Evolutionary conservation across 495 filamentous ascomycete genomes (phyloP).

Genomic region (Xylaria scruposa): DNA sequence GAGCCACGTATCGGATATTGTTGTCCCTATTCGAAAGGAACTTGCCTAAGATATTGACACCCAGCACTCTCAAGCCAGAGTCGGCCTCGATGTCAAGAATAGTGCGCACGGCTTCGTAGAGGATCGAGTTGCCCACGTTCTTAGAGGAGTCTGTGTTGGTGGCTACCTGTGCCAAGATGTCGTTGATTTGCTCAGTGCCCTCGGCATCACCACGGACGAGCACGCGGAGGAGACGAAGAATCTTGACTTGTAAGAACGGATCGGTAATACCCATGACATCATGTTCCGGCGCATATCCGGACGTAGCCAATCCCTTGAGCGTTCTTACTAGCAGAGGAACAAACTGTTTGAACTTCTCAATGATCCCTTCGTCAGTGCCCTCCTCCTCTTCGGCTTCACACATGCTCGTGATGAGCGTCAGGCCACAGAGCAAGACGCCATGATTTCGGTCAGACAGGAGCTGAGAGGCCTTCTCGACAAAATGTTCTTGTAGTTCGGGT

Average conservation of each 20-base stretch:
- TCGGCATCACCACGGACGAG: slow-evolving; percentile 85
- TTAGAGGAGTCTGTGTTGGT: slow-evolving; percentile 98
- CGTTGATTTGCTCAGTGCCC: slow-evolving; percentile 96
- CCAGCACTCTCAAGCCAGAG: slow-evolving; percentile 88
- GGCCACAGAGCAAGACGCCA: slow-evolving; percentile 88
- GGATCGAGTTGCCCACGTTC: slow-evolving; percentile 96
- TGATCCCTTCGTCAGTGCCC: slow-evolving; percentile 81
- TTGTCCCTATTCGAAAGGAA: slow-evolving; percentile 98
- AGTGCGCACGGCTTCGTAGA: slow-evolving; percentile 96
- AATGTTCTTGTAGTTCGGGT: slow-evolving; percentile 95
- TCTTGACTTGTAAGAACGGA: slow-evolving; percentile 98
- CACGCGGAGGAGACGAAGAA: slow-evolving; percentile 82
- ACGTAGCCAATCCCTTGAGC: slow-evolving; percentile 87
- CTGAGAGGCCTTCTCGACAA: slow-evolving; percentile 88
- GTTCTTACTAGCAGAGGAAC: slow-evolving; percentile 81
- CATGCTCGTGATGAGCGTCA: slow-evolving; percentile 90
- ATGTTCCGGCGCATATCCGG: slow-evolving; percentile 96
- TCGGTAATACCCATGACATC: slow-evolving; percentile 98
- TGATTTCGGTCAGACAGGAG: slow-evolving; percentile 93
- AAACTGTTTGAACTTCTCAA: slow-evolving; percentile 88
- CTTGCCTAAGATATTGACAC: slow-evolving; percentile 97
- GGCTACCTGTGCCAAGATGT: slow-evolving; percentile 96
- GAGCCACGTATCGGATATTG: slow-evolving; percentile 96
- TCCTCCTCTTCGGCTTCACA: slow-evolving; percentile 94
- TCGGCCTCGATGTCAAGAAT: slow-evolving; percentile 99